Percentiles rank a stretch among this genome's conserved stretches.
Evolutionary conservation across 768 basidiomycete species (phyloP).

Genomic region (Mycena alexandri): DNA sequence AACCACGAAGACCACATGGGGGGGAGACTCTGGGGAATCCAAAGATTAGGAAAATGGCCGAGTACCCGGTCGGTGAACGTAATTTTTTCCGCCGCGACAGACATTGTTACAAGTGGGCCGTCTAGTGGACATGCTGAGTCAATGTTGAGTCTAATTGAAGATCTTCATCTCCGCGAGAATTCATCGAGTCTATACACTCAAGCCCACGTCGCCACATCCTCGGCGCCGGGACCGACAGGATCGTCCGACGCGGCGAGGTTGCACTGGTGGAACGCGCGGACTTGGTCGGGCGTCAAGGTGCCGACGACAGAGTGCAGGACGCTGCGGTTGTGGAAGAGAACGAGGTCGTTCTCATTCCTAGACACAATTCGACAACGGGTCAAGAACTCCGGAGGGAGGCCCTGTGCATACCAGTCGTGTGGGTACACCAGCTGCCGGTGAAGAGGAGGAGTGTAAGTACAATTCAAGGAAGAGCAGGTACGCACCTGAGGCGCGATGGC

Average conservation of each 20-base stretch:
- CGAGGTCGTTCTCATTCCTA: slow-evolving; percentile 72
- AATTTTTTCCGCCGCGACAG: too few relatives aligned
- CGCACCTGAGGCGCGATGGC: slow-evolving; percentile 84
- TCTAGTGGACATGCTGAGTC: too few relatives aligned
- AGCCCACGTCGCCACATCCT: slow-evolving; percentile 75
- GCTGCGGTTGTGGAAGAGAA: slow-evolving; percentile 90
- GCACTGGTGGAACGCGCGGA: slow-evolving; percentile 87
- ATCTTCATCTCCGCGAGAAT: too few relatives aligned
- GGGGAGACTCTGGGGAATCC: too few relatives aligned
- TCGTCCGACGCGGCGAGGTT: slow-evolving; percentile 87
- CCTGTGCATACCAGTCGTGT: slow-evolving; percentile 77
- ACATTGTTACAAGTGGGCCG: too few relatives aligned
- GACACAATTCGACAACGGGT: not conserved
- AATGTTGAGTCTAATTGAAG: too few relatives aligned
- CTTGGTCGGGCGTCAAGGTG: slow-evolving; percentile 74
- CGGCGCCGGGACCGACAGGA: slow-evolving; percentile 74
- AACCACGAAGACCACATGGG: too few relatives aligned
- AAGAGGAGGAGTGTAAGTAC: not conserved
- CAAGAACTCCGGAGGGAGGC: not conserved
- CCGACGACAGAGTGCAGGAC: slow-evolving; percentile 87
- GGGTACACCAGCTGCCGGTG: slow-evolving; percentile 79
- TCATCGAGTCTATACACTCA: slow-evolving; percentile 32
- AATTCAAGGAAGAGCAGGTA: slow-evolving; percentile 12
- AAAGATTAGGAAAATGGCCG: too few relatives aligned
- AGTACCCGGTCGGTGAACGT: too few relatives aligned